Evolutionary conservation across 805 yeast genomes (phyloP).

Genomic region (Ogataea pignaliae): DNA sequence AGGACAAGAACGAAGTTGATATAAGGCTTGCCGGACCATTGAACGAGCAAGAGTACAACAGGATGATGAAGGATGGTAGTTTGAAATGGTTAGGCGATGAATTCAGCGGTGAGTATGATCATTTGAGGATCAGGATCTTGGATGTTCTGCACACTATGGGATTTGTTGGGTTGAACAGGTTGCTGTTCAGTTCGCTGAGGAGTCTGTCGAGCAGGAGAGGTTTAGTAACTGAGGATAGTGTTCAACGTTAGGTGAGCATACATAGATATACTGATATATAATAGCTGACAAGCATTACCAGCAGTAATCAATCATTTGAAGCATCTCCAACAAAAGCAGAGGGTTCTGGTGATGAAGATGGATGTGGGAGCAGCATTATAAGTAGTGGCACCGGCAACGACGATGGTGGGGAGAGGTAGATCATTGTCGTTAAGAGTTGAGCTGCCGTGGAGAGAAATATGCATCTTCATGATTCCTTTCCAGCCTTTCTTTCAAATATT

Average conservation of each 20-base stretch:
- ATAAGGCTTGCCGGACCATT: slow-evolving; percentile 50
- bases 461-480: too few species aligned
- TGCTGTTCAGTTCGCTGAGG: slow-evolving; percentile 51
- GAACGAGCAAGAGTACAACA: slow-evolving; percentile 37
- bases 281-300: too few species aligned
- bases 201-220: slow-evolving; percentile 33
- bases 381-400: too few species aligned
- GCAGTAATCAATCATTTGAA: too few species aligned
- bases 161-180: slow-evolving; percentile 43
- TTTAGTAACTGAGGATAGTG: neutral
- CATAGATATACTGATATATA: neutral
- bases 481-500: too few species aligned
- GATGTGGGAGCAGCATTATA: too few species aligned
- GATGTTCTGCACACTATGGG: slow-evolving; percentile 37
- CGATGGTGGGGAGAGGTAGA: too few species aligned
- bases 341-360: too few species aligned
- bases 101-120: slow-evolving; percentile 33
- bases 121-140: slow-evolving; percentile 41
- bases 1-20: slow-evolving; percentile 35
- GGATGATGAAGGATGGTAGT: slow-evolving; percentile 15
- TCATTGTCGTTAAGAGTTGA: too few species aligned
- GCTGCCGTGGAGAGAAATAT: too few species aligned
- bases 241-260: neutral
- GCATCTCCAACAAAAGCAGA: too few species aligned
- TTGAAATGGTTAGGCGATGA: slow-evolving; percentile 21